Percentiles rank a stretch among this genome's conserved stretches.
These are phyloP conservation scores for Fusarium humuli DNA, from an alignment of 2,329 filamentous ascomycete genomes.

Conservation along the genomic window DNA sequence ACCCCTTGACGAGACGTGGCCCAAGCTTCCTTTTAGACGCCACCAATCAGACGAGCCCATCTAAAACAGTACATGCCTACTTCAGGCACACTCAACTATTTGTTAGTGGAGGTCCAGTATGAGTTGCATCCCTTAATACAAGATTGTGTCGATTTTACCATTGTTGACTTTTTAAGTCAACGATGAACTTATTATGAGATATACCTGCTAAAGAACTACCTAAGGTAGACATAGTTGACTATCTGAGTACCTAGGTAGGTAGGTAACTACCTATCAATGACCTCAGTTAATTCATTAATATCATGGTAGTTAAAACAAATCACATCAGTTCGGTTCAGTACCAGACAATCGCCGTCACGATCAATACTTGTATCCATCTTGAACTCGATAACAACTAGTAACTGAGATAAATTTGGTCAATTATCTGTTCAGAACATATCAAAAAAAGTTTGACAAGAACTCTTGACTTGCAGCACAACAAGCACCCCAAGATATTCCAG, in stretches of 20 bases:
- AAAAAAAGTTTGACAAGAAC: not conserved
- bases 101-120: not conserved
- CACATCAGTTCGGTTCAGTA: not conserved
- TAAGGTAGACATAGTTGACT: not conserved
- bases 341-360: not conserved
- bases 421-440: not conserved
- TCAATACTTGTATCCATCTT: not conserved
- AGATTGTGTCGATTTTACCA: not conserved
- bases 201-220: not conserved
- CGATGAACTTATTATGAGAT: not conserved
- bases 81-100: not conserved
- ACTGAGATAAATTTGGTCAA: not conserved
- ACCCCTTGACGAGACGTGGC: slow-evolving; percentile 41
- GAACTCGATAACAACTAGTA: not conserved
- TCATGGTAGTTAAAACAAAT: not conserved
- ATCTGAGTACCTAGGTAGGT: not conserved
- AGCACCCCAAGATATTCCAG: not conserved
- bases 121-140: not conserved
- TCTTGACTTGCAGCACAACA: not conserved
- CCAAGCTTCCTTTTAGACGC: slow-evolving; percentile 39
- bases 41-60: slow-evolving; percentile 39
- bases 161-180: not conserved
- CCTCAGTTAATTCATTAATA: not conserved
- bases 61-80: not conserved
- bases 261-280: not conserved